Percentiles rank a stretch among this genome's conserved stretches.
phyloP scores from a whole-genome alignment of 2,329 filamentous ascomycete genomes.

The Falciphora oryzae region DNA sequence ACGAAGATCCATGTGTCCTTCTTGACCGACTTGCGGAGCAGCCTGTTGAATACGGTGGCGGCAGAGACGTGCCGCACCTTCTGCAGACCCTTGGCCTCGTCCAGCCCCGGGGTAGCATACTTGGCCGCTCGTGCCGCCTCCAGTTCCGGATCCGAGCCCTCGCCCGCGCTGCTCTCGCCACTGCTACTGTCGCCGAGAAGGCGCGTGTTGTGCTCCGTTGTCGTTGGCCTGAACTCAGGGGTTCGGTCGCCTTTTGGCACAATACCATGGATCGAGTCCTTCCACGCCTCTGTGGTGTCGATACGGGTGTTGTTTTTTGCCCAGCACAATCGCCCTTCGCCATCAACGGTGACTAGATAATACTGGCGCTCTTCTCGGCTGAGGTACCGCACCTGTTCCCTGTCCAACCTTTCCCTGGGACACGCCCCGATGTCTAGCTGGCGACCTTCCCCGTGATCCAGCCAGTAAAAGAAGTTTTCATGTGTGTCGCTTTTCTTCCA shows the following conservation, averaged over 20 bases:
- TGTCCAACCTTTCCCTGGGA: constrained; percentile 67
- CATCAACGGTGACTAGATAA: constrained; percentile 74
- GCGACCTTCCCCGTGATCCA: constrained; percentile 74
- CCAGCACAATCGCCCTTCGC: constrained; percentile 74
- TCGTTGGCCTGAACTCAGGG: constrained; percentile 42
- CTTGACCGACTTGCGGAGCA: constrained; percentile 71
- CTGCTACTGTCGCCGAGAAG: constrained; percentile 22
- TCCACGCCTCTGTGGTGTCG: constrained; percentile 68
- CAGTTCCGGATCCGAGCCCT: constrained; percentile 33
- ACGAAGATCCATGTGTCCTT: constrained; percentile 95
- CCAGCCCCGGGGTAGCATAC: constrained; percentile 59
- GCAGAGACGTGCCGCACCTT: constrained; percentile 61
- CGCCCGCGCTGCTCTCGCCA: constrained; percentile 13
- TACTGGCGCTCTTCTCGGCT: constrained; percentile 74
- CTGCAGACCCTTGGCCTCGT: constrained; percentile 53
- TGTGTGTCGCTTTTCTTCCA: constrained; percentile 74
- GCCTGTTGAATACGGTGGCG: constrained; percentile 69
- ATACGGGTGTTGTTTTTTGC: constrained; percentile 75
- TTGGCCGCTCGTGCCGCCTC: constrained; percentile 57
- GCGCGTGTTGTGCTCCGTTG: constrained; percentile 23
- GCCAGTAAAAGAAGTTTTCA: constrained; percentile 93
- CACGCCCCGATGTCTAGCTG: constrained; percentile 64
- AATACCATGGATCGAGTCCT: constrained; percentile 73
- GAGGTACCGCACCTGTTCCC: constrained; percentile 77
- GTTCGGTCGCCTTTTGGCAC: constrained; percentile 56